A percentile compares a stretch with the other conserved stretches of the same genome.
Evolutionary conservation across 805 yeast species (phyloP).

Genomic region (Yamadazyma ubonensis): DNA sequence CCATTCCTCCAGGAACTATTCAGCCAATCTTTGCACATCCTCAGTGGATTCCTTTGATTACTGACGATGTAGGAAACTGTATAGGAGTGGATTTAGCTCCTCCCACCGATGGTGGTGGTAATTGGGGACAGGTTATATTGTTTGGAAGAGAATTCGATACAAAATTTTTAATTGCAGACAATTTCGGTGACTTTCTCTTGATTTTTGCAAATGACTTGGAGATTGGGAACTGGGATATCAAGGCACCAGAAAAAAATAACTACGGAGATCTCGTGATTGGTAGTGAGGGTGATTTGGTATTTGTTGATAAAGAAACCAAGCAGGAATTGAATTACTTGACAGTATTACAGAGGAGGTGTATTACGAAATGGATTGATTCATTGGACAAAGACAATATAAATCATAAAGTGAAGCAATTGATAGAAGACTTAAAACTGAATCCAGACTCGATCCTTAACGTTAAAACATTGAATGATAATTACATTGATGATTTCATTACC

Average conservation of each 20-base stretch:
- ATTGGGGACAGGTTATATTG: slow-evolving; percentile 86
- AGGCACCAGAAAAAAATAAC: slow-evolving; percentile 50
- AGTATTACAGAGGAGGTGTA: slow-evolving; percentile 35
- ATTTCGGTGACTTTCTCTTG: slow-evolving; percentile 86
- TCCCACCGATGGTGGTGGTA: slow-evolving; percentile 61
- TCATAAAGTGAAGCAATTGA: slow-evolving; percentile 14
- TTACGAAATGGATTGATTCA: slow-evolving; percentile 32
- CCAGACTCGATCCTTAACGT: slow-evolving; percentile 22
- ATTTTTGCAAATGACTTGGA: slow-evolving; percentile 86
- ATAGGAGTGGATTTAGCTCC: slow-evolving; percentile 77
- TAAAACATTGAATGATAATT: slow-evolving; percentile 18
- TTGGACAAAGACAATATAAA: slow-evolving; percentile 20
- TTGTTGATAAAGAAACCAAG: slow-evolving; percentile 56
- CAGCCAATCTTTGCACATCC: slow-evolving; percentile 83
- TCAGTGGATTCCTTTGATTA: slow-evolving; percentile 87
- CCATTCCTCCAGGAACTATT: slow-evolving; percentile 75
- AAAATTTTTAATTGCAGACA: slow-evolving; percentile 80
- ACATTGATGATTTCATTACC: slow-evolving; percentile 32
- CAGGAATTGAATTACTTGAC: slow-evolving; percentile 42
- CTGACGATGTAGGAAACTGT: slow-evolving; percentile 88
- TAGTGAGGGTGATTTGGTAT: slow-evolving; percentile 73
- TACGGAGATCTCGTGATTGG: slow-evolving; percentile 58
- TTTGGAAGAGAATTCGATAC: slow-evolving; percentile 94
- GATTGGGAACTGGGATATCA: slow-evolving; percentile 73
- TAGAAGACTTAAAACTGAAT: slow-evolving; percentile 21